Conservation (phyloP, 495 filamentous ascomycete genomes). For the Annulohypoxylon stygium region DNA sequence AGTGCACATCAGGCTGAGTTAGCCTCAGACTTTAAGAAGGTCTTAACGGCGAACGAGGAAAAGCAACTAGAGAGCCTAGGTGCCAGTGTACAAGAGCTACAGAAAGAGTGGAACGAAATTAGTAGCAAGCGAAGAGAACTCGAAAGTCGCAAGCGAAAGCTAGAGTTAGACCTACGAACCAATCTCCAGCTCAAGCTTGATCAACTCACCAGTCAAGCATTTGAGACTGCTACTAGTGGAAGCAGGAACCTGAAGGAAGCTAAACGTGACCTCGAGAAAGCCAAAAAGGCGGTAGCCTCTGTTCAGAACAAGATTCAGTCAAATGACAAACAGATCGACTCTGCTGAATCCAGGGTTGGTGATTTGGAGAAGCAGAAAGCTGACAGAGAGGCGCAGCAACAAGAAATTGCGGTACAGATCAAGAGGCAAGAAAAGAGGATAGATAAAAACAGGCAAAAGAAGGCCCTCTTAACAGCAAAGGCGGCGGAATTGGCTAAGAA, state of each 20-base stretch:
- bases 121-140: conserved; percentile 80
- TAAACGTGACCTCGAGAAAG: conserved; percentile 83
- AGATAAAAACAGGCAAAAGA: conserved; percentile 91
- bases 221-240: conserved; percentile 72
- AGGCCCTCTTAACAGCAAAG: conserved; percentile 79
- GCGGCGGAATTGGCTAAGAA: conserved; percentile 84
- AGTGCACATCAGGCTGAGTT: conserved; percentile 81
- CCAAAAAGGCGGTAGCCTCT: conserved; percentile 70
- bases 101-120: conserved; percentile 78
- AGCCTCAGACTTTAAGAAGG: conserved; percentile 90
- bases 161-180: conserved; percentile 88
- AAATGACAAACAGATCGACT: conserved; percentile 79
- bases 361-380: conserved; percentile 73
- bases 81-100: conserved; percentile 75
- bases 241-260: conserved; percentile 80
- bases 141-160: conserved; percentile 78
- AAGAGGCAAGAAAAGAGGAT: conserved; percentile 90
- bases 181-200: conserved; percentile 88
- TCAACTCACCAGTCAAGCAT: conserved; percentile 82
- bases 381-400: conserved; percentile 75
- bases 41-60: conserved; percentile 85
- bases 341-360: conserved; percentile 68
- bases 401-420: conserved; percentile 83
- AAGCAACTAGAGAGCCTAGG: conserved; percentile 78
- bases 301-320: conserved; percentile 76